Evolutionary conservation across 192 early-diverging fungal genomes (phyloP).

Genomic region (Entomortierella chlamydospora): DNA sequence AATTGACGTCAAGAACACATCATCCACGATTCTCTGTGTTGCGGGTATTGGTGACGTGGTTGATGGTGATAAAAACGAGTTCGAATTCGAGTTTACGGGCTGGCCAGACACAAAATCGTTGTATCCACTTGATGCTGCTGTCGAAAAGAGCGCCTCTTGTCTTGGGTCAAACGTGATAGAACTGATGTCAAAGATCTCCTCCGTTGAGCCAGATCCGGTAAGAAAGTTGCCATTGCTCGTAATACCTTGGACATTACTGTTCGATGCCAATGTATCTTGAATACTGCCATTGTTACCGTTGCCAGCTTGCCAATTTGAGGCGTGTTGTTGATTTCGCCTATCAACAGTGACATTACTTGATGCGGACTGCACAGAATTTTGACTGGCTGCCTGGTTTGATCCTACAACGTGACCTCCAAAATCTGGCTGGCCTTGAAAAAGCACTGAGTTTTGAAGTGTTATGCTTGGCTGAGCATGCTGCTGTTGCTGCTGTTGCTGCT

Average conservation of each 20-base stretch:
- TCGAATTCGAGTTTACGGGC: not conserved
- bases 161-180: slow-evolving; percentile 36
- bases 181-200: slow-evolving; percentile 31
- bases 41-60: not conserved
- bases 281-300: slow-evolving; percentile 7
- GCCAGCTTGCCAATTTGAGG: too few relatives aligned
- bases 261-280: not conserved
- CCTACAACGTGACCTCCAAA: not conserved
- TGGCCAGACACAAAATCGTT: not conserved
- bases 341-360: too few relatives aligned
- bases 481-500: slow-evolving; percentile 1
- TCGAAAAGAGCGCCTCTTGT: slow-evolving; percentile 36
- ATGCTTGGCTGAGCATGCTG: not conserved
- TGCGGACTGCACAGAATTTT: too few relatives aligned
- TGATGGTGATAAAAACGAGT: not conserved
- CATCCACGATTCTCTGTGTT: not conserved
- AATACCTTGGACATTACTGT: not conserved
- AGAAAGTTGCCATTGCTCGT: not conserved
- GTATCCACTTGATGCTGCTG: slow-evolving; percentile 23
- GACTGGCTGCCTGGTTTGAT: not conserved
- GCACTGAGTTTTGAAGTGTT: slow-evolving; percentile 9
- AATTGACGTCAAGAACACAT: slow-evolving; percentile 28
- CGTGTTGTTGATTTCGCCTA: too few relatives aligned
- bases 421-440: slow-evolving; percentile 18
- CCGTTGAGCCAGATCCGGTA: not conserved